A percentile compares a stretch with the other conserved stretches of the same genome.
These are phyloP conservation scores for Suillus spraguei DNA, from an alignment of 768 basidiomycete genomes.

Conservation along the genomic window DNA sequence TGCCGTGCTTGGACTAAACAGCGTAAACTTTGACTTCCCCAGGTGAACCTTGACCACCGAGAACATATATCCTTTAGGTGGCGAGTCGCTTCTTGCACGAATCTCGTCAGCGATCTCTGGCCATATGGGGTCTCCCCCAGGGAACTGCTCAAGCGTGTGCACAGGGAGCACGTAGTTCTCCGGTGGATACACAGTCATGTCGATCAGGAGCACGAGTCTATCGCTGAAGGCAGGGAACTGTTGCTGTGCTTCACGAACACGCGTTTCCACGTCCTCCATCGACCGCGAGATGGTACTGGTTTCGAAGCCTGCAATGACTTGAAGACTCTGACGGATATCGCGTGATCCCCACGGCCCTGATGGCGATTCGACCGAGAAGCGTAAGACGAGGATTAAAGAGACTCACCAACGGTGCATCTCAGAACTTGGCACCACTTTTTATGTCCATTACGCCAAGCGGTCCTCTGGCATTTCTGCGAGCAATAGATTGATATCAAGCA, in stretches of 20 bases:
- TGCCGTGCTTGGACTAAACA: background rate
- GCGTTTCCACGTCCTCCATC: background rate
- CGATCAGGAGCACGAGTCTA: background rate
- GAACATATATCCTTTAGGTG: background rate
- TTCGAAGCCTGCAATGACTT: background rate
- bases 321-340: background rate
- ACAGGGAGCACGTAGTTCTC: background rate
- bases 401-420: background rate
- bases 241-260: background rate
- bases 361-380: background rate
- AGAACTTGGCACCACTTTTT: background rate
- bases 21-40: background rate
- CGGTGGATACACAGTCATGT: background rate
- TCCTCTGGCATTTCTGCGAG: background rate
- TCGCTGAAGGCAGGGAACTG: background rate
- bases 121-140: background rate
- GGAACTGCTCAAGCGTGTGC: background rate
- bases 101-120: background rate
- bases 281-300: background rate
- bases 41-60: background rate
- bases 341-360: background rate
- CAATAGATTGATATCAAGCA: background rate
- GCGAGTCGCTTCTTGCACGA: background rate
- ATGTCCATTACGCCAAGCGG: conserved; percentile 3
- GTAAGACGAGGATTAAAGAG: background rate